Evolutionary conservation across 2,329 filamentous ascomycete species (phyloP).

Genomic region (Diplocarpon rosae): DNA sequence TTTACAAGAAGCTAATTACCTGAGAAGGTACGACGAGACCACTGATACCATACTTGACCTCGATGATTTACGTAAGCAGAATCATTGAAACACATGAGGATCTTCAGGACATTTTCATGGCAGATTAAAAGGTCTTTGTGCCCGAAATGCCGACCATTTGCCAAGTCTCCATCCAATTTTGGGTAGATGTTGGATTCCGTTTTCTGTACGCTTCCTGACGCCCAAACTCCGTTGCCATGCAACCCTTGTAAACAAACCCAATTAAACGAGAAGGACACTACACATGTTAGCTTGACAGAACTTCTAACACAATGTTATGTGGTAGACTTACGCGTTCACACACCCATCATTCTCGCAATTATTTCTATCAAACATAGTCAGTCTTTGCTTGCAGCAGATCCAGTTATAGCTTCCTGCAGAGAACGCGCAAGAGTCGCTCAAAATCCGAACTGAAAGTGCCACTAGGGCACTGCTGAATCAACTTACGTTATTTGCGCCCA

Average conservation of each 20-base stretch:
- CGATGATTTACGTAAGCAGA: not conserved
- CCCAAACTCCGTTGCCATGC: slow-evolving; percentile 14
- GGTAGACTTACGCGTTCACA: slow-evolving; percentile 15
- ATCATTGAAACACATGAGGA: not conserved
- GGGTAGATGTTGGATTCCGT: not conserved
- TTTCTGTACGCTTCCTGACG: slow-evolving; percentile 4
- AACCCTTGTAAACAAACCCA: not conserved
- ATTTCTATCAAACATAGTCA: not conserved
- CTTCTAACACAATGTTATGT: too few species aligned
- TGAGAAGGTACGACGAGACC: slow-evolving; percentile 1
- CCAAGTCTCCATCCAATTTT: not conserved
- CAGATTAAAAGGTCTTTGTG: not conserved
- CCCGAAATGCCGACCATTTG: not conserved
- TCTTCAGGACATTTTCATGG: not conserved
- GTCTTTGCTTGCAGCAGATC: not conserved
- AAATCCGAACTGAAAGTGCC: not conserved
- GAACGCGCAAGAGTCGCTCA: not conserved
- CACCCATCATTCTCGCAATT: slow-evolving; percentile 18
- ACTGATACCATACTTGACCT: not conserved
- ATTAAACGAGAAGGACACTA: slow-evolving; percentile 21
- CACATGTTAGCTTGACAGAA: not conserved
- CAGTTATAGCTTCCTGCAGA: not conserved
- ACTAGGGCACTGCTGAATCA: not conserved
- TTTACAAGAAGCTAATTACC: not conserved
- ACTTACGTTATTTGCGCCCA: slow-evolving; percentile 55